phyloP scores from a whole-genome alignment of 129 eudicot genomes.

The Chrysanthemum seticuspe region DNA sequence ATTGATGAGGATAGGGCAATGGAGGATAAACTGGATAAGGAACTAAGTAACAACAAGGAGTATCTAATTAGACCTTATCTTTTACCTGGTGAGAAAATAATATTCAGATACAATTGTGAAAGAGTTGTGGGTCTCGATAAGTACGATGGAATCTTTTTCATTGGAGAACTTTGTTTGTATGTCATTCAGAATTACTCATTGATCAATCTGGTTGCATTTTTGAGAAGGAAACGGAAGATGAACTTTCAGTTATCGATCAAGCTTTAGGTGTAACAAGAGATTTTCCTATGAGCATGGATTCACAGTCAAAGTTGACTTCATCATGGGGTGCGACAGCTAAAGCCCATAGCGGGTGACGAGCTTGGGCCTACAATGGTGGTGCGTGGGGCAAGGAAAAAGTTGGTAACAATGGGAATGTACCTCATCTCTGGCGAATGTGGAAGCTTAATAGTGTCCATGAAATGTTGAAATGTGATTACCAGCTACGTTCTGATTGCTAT shows the following conservation, averaged over 20 bases:
- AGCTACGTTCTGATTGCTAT: constrained; percentile 92
- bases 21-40: constrained; percentile 84
- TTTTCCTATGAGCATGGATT: constrained; percentile 57
- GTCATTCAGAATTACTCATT: constrained; percentile 88
- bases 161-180: constrained; percentile 85
- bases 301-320: constrained; percentile 73
- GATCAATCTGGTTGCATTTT: constrained; percentile 89
- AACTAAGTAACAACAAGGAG: constrained; percentile 82
- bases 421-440: constrained; percentile 98
- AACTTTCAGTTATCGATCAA: constrained; percentile 47
- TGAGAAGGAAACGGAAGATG: constrained; percentile 77
- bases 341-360: constrained; percentile 75
- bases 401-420: constrained; percentile 66
- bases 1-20: constrained; percentile 53
- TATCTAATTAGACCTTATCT: constrained; percentile 86
- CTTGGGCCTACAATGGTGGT: constrained; percentile 97
- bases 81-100: constrained; percentile 76
- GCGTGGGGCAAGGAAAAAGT: constrained; percentile 98
- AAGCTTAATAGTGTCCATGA: constrained; percentile 97
- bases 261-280: constrained; percentile 97
- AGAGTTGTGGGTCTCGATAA: constrained; percentile 94
- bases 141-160: constrained; percentile 92
- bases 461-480: constrained; percentile 94
- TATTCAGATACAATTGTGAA: constrained; percentile 83
- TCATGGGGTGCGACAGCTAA: constrained; percentile 71